Base-by-base conservation (phyloP, 2,329 filamentous ascomycete genomes). In the Colletotrichum graminicola region DNA sequence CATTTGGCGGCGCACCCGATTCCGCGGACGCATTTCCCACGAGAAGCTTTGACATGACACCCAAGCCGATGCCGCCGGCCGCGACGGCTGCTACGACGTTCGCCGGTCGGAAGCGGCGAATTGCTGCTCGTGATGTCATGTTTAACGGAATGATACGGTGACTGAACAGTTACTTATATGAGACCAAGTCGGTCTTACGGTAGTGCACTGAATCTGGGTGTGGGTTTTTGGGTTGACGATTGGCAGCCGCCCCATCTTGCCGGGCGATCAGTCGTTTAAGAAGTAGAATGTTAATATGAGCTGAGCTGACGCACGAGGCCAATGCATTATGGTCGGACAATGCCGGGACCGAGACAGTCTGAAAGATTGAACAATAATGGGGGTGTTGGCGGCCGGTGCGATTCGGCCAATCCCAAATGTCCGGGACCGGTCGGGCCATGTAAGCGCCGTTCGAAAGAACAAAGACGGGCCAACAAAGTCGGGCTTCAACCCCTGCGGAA, bases 11-110 rank as follows among this genome's bases (percentile, higher is more conserved):
- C 45, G 65, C 65, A 12, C 59, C 59, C 1, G 65, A 64, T 2
- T 72, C 69, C 2, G 69, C 69, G 0, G 45, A 34, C n/a, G 74
- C 77, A 21, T 59, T 75, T 5, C 73, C 72, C n/a, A 75, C 47
- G 14, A 77, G 55, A 39, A 78, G 54, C 18, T 67, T 78, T 0
- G 77, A 71, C 0, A 74, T n/a, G 7, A 78, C 56, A 0, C 75
- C 73, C 1, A 73, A 10, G 0, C 65, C 60, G 10, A 72, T 64
- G 12, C 65, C 59, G 7, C 69, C 57, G 0, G 69, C 75, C 0
- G 74, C 75, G 6, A 79, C 8, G 1, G 73, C 75, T 14, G 75
- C 76, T 21, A 77, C 73, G 36, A 78, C 61, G 29, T 76, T 74
- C 1, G 61, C 52, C 14, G 77, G 75, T 1, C 77, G 76, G 12